Conservation (phyloP, 2,329 filamentous ascomycete species). For the Colletotrichum sp. region DNA sequence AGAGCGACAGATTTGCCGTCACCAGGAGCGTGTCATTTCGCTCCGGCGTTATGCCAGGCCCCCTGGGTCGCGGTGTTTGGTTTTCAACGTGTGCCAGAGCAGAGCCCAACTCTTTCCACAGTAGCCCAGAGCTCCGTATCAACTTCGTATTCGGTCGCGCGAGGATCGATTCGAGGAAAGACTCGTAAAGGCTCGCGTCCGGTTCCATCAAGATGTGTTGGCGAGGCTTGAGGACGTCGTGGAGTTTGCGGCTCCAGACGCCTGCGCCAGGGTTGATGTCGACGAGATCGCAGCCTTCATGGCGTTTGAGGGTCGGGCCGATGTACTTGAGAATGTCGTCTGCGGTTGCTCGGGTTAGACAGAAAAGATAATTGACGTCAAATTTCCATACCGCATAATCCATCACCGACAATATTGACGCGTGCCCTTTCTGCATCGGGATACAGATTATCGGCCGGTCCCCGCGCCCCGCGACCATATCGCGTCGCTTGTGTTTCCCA, state of each 20-base stretch:
- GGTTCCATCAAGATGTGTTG: constrained; percentile 85
- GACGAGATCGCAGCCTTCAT: constrained; percentile 81
- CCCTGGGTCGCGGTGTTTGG: constrained; percentile 48
- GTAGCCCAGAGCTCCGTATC: constrained; percentile 60
- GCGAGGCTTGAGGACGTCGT: constrained; percentile 76
- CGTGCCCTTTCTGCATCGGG: neutral
- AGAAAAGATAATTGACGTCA: neutral
- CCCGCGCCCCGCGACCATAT: neutral
- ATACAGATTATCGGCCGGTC: neutral
- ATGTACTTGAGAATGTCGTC: constrained; percentile 75
- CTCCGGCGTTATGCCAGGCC: constrained; percentile 44
- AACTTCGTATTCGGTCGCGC: constrained; percentile 52
- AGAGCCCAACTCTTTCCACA: constrained; percentile 62
- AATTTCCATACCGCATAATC: neutral
- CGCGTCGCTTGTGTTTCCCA: neutral
- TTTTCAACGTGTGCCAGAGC: constrained; percentile 60
- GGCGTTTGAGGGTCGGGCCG: constrained; percentile 68
- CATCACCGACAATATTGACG: neutral
- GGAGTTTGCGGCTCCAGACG: constrained; percentile 78
- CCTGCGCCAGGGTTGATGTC: constrained; percentile 85
- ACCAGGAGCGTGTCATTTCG: constrained; percentile 78
- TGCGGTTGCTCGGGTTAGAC: constrained; percentile 27
- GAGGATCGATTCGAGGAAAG: constrained; percentile 65
- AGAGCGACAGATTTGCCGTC: constrained; percentile 67
- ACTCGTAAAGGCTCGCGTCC: constrained; percentile 59